phyloP scores from a whole-genome alignment of 371 early-diverging fungal species.

The Zancudomyces culisetae region DNA sequence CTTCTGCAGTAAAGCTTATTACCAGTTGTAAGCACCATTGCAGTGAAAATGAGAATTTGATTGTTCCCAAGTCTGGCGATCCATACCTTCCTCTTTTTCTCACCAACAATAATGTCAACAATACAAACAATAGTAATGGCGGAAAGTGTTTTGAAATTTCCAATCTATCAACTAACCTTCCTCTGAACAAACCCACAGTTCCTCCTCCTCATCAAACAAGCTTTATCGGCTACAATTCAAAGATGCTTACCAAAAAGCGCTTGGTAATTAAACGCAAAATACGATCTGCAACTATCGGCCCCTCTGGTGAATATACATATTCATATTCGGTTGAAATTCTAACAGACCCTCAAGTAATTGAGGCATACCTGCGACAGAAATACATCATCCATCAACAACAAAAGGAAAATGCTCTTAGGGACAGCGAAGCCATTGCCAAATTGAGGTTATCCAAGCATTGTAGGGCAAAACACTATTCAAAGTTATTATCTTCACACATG shows the following conservation, averaged over 20 bases:
- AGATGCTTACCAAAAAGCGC: constrained; percentile 4
- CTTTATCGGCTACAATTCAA: neutral
- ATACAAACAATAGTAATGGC: neutral
- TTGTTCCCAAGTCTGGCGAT: constrained; percentile 11
- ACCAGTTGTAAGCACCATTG: constrained; percentile 7
- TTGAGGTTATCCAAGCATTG: constrained; percentile 10
- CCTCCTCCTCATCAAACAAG: neutral
- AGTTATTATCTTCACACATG: constrained; percentile 17
- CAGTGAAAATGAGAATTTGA: constrained; percentile 11
- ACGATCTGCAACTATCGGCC: constrained; percentile 36
- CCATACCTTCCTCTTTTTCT: neutral
- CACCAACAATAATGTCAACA: neutral
- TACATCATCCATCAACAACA: constrained; percentile 45
- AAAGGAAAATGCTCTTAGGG: too few relatives aligned
- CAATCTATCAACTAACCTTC: neutral
- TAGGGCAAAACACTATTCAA: constrained; percentile 5
- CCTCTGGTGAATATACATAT: constrained; percentile 46
- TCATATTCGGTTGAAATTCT: too few relatives aligned
- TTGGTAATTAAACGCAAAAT: constrained; percentile 19
- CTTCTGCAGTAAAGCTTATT: neutral
- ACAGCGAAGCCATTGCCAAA: neutral
- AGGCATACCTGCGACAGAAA: constrained; percentile 69
- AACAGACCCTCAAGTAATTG: constrained; percentile 65
- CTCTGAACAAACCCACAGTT: neutral
- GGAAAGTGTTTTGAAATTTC: neutral